These are phyloP conservation scores for Gossypium davidsonii DNA, from an alignment of 441 rosid species.

Conservation along the genomic window DNA sequence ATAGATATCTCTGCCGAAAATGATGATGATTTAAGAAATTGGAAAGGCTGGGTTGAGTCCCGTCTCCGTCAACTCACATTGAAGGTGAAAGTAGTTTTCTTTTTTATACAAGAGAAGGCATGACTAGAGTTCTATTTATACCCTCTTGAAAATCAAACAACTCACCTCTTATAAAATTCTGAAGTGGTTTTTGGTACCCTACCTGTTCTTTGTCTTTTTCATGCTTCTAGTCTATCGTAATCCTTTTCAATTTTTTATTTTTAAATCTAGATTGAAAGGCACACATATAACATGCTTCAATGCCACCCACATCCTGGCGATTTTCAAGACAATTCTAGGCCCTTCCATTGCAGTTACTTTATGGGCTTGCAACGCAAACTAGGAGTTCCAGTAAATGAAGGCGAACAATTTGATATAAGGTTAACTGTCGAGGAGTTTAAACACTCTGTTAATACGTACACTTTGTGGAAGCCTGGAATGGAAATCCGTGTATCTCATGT, in stretches of 20 bases:
- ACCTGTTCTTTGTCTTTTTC: not conserved
- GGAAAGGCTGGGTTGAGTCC: constrained; percentile 99
- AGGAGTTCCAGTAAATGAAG: constrained; percentile 74
- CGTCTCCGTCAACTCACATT: constrained; percentile 89
- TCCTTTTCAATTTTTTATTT: constrained; percentile 19
- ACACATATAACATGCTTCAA: constrained; percentile 75
- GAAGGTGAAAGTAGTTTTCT: constrained; percentile 43
- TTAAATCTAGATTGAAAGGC: constrained; percentile 67
- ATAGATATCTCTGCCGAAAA: constrained; percentile 77
- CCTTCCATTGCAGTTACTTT: constrained; percentile 68
- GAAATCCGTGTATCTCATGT: constrained; percentile 71
- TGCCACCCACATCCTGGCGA: constrained; percentile 94
- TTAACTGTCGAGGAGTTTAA: constrained; percentile 85
- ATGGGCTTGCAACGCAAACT: constrained; percentile 97
- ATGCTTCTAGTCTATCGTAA: constrained; percentile 14
- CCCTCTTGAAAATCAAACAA: not conserved
- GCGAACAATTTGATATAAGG: constrained; percentile 81
- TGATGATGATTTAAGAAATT: constrained; percentile 76
- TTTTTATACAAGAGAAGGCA: not conserved
- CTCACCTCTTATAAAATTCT: not conserved
- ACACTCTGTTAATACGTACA: constrained; percentile 53
- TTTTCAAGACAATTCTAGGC: constrained; percentile 63
- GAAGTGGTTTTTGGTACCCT: not conserved
- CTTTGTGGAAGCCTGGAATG: constrained; percentile 72
- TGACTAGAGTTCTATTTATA: not conserved